These are phyloP conservation scores for Acer yangbiense DNA, from an alignment of 345 rosid genomes.

Conservation along the genomic window DNA sequence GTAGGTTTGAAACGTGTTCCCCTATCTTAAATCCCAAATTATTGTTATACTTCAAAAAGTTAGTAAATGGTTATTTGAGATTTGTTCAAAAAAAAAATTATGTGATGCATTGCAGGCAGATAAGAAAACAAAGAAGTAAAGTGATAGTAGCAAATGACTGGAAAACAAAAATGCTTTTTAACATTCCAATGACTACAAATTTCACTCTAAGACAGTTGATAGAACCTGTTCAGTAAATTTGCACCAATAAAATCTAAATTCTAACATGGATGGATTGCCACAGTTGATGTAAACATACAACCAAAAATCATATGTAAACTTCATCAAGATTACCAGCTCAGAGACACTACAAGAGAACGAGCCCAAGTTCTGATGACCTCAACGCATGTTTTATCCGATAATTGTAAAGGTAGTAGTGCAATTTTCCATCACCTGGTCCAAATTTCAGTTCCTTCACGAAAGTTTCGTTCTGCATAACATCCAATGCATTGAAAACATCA, in stretches of 20 bases:
- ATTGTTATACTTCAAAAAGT: too few relatives aligned
- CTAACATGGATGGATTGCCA: not conserved
- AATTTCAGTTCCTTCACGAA: constrained; percentile 59
- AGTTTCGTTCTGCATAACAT: constrained; percentile 53
- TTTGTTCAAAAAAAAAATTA: too few relatives aligned
- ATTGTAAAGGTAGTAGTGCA: constrained; percentile 57
- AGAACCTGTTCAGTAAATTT: not conserved
- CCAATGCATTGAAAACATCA: constrained; percentile 56
- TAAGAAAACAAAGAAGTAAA: not conserved
- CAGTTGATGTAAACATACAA: not conserved
- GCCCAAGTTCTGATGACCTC: constrained; percentile 45
- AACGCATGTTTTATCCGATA: constrained; percentile 37
- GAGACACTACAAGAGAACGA: constrained; percentile 25
- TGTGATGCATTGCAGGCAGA: too few relatives aligned
- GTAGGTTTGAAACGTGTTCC: too few relatives aligned
- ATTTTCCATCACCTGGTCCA: constrained; percentile 56
- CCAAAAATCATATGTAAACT: not conserved
- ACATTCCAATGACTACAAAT: not conserved
- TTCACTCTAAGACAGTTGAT: not conserved
- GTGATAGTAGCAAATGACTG: not conserved
- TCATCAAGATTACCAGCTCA: not conserved
- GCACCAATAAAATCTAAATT: not conserved
- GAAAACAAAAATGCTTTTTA: not conserved
- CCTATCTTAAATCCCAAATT: too few relatives aligned
- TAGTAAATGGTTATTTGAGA: too few relatives aligned